A percentile compares a stretch with the other conserved stretches of the same genome.
phyloP scores from a whole-genome alignment of 2,329 filamentous ascomycete genomes.

The Hawksworthiomyces lignivorus region DNA sequence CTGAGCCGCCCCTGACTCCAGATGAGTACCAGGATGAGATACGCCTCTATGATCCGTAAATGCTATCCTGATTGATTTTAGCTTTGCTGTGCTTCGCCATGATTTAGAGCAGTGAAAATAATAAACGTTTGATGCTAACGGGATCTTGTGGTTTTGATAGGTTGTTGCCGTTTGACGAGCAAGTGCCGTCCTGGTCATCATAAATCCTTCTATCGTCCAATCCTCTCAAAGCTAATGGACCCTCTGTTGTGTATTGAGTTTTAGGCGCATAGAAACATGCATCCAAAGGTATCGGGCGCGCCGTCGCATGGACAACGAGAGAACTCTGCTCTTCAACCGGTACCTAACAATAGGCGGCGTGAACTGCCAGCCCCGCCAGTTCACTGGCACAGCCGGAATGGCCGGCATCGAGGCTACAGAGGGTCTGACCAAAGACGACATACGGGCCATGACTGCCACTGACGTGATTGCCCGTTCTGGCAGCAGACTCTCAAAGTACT shows the following conservation, averaged over 20 bases:
- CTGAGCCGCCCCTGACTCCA: conserved; percentile 71
- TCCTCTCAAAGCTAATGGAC: not conserved
- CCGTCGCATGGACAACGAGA: conserved; percentile 62
- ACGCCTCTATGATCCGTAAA: conserved; percentile 59
- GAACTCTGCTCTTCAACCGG: conserved; percentile 61
- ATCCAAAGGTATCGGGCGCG: conserved; percentile 74
- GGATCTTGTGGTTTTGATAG: not conserved
- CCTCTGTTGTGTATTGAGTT: not conserved
- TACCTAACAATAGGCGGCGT: conserved; percentile 82
- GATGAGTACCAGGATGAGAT: conserved; percentile 58
- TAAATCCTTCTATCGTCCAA: conserved; percentile 40
- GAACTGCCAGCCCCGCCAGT: conserved; percentile 47
- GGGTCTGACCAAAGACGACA: conserved; percentile 54
- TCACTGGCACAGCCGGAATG: conserved; percentile 54
- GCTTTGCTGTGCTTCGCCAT: not conserved
- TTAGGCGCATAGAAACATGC: conserved; percentile 73
- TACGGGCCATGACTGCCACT: conserved; percentile 55
- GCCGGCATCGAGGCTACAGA: conserved; percentile 41
- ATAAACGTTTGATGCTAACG: not conserved
- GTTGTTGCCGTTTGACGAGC: conserved; percentile 11
- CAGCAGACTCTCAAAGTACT: conserved; percentile 35
- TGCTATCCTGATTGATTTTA: conserved; percentile 9
- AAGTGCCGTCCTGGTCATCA: conserved; percentile 1
- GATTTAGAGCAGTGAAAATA: not conserved
- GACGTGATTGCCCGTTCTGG: conserved; percentile 46